A percentile compares a stretch with the other conserved stretches of the same genome.
Conservation (phyloP, 2,329 filamentous ascomycete species). For the Ophiostoma angusticollis region DNA sequence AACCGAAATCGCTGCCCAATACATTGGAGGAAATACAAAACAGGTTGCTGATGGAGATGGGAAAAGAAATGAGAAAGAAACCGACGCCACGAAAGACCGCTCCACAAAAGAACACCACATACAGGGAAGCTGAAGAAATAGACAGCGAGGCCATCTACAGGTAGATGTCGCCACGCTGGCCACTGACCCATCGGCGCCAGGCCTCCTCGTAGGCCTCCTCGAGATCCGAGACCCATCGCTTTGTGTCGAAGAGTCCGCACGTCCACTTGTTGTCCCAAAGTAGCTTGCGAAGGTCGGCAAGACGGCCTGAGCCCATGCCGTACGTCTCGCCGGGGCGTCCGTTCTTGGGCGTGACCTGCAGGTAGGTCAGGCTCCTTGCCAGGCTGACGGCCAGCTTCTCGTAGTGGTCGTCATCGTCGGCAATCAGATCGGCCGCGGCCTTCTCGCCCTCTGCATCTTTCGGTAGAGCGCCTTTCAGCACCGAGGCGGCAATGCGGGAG, state of each 20-base stretch:
- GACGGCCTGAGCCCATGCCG: slow-evolving; percentile 49
- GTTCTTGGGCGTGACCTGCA: slow-evolving; percentile 3
- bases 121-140: too few species aligned
- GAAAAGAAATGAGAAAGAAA: too few species aligned
- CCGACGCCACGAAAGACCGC: too few species aligned
- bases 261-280: slow-evolving; percentile 75
- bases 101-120: too few species aligned
- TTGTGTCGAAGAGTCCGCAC: slow-evolving; percentile 83
- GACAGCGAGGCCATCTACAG: too few species aligned
- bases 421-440: slow-evolving; percentile 66
- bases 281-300: slow-evolving; percentile 67
- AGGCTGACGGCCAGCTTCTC: slow-evolving; percentile 63
- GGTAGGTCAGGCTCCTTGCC: slow-evolving; percentile 51
- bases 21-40: too few species aligned
- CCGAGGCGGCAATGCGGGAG: slow-evolving; percentile 92
- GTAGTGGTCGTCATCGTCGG: slow-evolving; percentile 66
- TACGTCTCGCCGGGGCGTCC: slow-evolving; percentile 25
- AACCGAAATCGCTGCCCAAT: too few species aligned
- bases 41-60: too few species aligned
- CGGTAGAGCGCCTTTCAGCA: slow-evolving; percentile 78
- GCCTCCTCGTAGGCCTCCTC: slow-evolving; percentile 81
- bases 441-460: slow-evolving; percentile 51
- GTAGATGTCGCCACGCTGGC: slow-evolving; percentile 87
- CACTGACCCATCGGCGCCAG: slow-evolving; percentile 77
- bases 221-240: slow-evolving; percentile 78